Percentiles rank a stretch among this genome's conserved stretches.
phyloP scores from a whole-genome alignment of 2,329 filamentous ascomycete species.

The Cordyceps tenuipes region DNA sequence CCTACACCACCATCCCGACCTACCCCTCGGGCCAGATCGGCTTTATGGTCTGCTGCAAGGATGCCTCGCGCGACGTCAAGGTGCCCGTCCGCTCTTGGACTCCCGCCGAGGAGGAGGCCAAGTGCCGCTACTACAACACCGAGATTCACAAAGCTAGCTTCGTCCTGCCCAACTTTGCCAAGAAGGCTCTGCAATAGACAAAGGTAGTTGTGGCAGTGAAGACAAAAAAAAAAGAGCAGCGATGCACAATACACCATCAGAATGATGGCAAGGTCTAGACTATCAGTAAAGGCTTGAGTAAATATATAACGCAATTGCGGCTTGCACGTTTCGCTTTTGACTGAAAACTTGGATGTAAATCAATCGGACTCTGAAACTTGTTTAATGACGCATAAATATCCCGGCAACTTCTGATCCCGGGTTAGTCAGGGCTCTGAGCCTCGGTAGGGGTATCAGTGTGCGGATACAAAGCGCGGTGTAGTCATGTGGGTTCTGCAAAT shows the following conservation, averaged over 20 bases:
- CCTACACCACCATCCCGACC: conserved; percentile 97
- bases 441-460: background rate
- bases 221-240: background rate
- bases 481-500: background rate
- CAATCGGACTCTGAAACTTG: too few species aligned
- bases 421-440: background rate
- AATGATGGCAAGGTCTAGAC: background rate
- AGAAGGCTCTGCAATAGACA: conserved; percentile 58
- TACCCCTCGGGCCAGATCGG: conserved; percentile 99
- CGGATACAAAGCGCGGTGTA: background rate
- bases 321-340: background rate
- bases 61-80: conserved; percentile 72
- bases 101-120: conserved; percentile 79
- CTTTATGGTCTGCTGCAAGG: conserved; percentile 99
- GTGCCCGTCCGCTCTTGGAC: conserved; percentile 77
- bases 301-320: background rate
- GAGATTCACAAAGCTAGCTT: conserved; percentile 95
- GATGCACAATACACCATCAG: background rate
- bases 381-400: too few species aligned
- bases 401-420: too few species aligned
- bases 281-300: background rate
- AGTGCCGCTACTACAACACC: conserved; percentile 95
- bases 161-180: conserved; percentile 85
- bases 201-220: background rate
- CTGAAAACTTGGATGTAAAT: too few species aligned